phyloP scores from a whole-genome alignment of 176 grass and related monocot species.

The Oryza nivara region DNA sequence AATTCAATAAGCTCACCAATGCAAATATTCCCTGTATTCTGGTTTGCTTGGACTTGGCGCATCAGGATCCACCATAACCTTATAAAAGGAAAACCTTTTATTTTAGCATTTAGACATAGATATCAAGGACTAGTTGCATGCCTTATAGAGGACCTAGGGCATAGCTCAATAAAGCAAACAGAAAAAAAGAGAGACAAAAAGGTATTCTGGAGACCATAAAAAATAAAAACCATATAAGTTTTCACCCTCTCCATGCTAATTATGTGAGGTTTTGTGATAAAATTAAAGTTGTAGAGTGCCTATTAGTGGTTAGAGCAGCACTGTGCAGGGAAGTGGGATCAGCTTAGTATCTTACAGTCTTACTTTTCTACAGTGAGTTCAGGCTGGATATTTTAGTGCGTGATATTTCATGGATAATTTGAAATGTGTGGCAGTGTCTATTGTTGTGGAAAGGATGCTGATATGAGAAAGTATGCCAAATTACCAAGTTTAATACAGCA shows the following conservation, averaged over 20 bases:
- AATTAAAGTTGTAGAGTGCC: background rate
- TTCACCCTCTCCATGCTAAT: background rate
- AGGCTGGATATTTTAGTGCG: background rate
- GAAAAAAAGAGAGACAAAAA: background rate
- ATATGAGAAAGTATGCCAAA: constrained; percentile 25
- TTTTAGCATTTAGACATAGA: constrained; percentile 43
- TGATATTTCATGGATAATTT: constrained; percentile 10
- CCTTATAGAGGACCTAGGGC: constrained; percentile 6
- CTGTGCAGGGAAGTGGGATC: background rate
- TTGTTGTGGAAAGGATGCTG: constrained; percentile 21
- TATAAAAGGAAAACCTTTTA: constrained; percentile 35
- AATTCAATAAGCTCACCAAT: constrained; percentile 72
- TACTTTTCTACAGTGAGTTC: constrained; percentile 7
- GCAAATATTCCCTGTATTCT: constrained; percentile 86
- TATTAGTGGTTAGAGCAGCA: background rate
- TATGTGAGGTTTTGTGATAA: background rate
- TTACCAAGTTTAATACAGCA: constrained; percentile 15
- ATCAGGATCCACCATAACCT: constrained; percentile 99
- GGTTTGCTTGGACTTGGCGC: constrained; percentile 99
- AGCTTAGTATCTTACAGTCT: background rate
- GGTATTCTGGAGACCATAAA: background rate
- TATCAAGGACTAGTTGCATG: constrained; percentile 13
- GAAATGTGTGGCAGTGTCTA: background rate
- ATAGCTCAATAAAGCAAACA: constrained; percentile 14
- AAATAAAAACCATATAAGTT: background rate